Evolutionary conservation across 441 rosid species (phyloP).

Genomic region (Mallotus repandus): DNA sequence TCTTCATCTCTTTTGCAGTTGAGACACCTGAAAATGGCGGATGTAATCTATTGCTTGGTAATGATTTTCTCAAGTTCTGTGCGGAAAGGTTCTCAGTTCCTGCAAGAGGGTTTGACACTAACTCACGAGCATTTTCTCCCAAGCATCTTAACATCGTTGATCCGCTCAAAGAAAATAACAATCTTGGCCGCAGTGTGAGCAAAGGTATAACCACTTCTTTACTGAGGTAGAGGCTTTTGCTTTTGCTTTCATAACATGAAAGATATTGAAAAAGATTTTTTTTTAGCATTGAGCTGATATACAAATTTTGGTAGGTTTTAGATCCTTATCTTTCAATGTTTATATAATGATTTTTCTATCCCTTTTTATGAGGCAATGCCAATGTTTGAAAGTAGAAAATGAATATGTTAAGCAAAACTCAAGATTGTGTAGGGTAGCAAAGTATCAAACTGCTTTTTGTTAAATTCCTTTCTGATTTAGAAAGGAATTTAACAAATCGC

Average conservation of each 20-base stretch:
- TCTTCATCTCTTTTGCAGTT: conserved; percentile 40
- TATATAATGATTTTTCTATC: no score
- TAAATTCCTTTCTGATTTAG: no score
- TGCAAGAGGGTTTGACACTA: conserved; percentile 57
- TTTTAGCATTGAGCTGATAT: no score
- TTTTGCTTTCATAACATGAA: neutral
- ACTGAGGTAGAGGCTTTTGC: neutral
- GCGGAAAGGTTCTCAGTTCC: conserved; percentile 60
- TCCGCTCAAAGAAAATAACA: conserved; percentile 82
- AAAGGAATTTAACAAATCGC: no score
- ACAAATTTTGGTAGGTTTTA: no score
- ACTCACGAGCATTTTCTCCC: conserved; percentile 52
- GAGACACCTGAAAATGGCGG: conserved; percentile 63
- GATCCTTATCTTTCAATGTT: no score
- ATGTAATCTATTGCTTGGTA: conserved; percentile 55
- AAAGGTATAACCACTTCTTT: conserved; percentile 45
- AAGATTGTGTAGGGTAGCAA: no score
- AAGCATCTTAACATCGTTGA: conserved; percentile 88
- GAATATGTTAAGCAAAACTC: neutral
- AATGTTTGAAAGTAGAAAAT: neutral
- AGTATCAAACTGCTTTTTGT: no score
- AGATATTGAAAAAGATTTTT: neutral
- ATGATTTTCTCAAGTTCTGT: conserved; percentile 64
- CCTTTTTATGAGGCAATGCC: no score
- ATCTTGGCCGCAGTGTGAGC: conserved; percentile 95